Evolutionary conservation across 2,329 filamentous ascomycete genomes (phyloP), one percentile per base, ranked within the genome.

Genomic region (Colletotrichum cordylinicola): DNA sequence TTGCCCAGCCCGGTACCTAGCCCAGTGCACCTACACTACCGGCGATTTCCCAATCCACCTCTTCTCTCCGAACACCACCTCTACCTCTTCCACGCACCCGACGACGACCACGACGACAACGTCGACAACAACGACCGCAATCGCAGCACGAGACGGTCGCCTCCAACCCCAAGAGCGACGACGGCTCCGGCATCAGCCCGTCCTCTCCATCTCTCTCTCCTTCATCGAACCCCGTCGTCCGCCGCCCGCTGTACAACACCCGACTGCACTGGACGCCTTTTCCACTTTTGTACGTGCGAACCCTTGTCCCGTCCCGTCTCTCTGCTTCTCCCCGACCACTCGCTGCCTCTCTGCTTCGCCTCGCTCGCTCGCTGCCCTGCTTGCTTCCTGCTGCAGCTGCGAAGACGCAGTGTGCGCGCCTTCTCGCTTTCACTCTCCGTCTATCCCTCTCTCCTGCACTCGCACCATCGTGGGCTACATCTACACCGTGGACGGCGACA

Each of bases 201-300:
- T 65, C 43, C 43, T 52, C 55, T 70, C 56, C 69, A 27, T 43
- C 48, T 35, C 29, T 18, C 67, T 15, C 56, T 73, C 67, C 55
- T 24, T 21, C 15, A 52, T 62, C 61, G 29, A 67, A 43, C 8
- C 24, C 35, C 31, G 64, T 56, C 33, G 31, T 52, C n/a, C 43
- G 43, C 43, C 55, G 55, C 33, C 67, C 67, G 29, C 66, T 72
- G 65, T 52, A 74, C 65, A 39, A 75, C 29, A 33, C 58, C 43
- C 43, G 43, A 52, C 43, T 52, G 43, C n/a, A 52, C 43, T 52
- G 43, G 43, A 71, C 65, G 18, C 37, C 62, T 71, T 75, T 75
- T 43, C 75, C 62, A 56, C 70, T 76, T 76, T 72, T 71, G 74
- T 75, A 77, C 67, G 71, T 77, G 27, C 55, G 55, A 58, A 58